These are phyloP conservation scores for Ceratobasidium sp. DNA, from an alignment of 1,284 basidiomycete species.

Conservation along the genomic window DNA sequence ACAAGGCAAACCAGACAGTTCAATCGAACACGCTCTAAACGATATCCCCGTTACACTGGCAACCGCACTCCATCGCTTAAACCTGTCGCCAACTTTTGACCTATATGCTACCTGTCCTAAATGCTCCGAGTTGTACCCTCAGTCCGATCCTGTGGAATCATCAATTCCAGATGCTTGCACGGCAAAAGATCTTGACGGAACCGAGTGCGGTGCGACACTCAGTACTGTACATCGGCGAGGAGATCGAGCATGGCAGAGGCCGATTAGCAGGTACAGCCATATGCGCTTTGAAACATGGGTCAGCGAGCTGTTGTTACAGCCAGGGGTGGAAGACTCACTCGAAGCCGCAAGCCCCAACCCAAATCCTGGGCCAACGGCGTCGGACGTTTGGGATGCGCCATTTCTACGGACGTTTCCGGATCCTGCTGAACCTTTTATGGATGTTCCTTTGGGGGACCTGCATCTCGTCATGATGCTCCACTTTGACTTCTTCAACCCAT, in stretches of 20 bases:
- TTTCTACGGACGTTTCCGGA: conserved; percentile 47
- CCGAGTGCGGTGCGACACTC: background rate
- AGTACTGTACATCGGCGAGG: background rate
- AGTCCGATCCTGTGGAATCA: background rate
- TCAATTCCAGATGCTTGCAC: background rate
- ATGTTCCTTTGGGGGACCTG: conserved; percentile 44
- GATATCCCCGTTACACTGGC: background rate
- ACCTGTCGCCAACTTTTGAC: background rate
- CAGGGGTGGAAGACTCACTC: conserved; percentile 26
- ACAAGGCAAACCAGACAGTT: background rate
- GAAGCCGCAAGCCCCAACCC: background rate
- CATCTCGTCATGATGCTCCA: conserved; percentile 50
- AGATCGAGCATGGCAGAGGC: background rate
- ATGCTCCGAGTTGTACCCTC: conserved; percentile 4
- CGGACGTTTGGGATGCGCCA: conserved; percentile 50
- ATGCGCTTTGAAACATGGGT: conserved; percentile 24
- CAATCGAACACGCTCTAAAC: background rate
- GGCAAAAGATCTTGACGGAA: background rate
- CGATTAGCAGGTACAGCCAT: conserved; percentile 9
- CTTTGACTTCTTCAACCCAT: conserved; percentile 52
- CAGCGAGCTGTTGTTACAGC: background rate
- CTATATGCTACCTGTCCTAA: background rate
- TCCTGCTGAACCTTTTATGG: conserved; percentile 45
- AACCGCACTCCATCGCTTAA: conserved; percentile 1
- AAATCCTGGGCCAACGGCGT: background rate